phyloP scores from a whole-genome alignment of 2,329 filamentous ascomycete genomes.

The Falciphora oryzae region DNA sequence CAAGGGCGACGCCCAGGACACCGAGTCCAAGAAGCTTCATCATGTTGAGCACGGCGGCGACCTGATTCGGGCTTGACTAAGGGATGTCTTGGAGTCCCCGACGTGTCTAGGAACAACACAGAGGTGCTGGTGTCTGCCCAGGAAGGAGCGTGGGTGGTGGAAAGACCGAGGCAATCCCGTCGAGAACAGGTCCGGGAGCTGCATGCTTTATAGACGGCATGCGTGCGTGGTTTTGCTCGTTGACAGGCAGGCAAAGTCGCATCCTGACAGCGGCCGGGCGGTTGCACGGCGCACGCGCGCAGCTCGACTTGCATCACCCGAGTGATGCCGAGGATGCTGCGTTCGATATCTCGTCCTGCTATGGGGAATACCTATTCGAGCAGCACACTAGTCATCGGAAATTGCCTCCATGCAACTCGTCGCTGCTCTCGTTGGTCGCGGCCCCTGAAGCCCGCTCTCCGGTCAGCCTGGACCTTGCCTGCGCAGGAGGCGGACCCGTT shows the following conservation, averaged over 20 bases:
- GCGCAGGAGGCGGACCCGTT: background rate
- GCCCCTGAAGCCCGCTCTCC: background rate
- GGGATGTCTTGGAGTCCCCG: too few relatives aligned
- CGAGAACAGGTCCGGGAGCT: background rate
- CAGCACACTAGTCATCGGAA: background rate
- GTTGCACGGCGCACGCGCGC: too few relatives aligned
- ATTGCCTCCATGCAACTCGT: background rate
- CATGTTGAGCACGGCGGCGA: background rate
- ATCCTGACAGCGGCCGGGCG: background rate
- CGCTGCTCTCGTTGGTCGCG: background rate
- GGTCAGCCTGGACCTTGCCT: background rate
- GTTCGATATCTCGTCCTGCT: background rate
- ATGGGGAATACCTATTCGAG: background rate
- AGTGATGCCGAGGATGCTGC: background rate
- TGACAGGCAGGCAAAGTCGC: background rate
- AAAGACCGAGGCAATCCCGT: background rate
- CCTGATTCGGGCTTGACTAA: too few relatives aligned
- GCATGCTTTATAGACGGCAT: background rate
- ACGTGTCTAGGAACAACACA: background rate
- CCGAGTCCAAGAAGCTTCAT: slow-evolving; percentile 3
- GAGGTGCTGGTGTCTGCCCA: background rate
- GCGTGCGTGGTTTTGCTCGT: background rate
- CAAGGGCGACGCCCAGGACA: slow-evolving; percentile 2
- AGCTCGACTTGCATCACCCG: background rate
- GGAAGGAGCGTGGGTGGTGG: background rate